These are phyloP conservation scores for Malus hybrid DNA, from an alignment of 331 rosid species.

Conservation along the genomic window DNA sequence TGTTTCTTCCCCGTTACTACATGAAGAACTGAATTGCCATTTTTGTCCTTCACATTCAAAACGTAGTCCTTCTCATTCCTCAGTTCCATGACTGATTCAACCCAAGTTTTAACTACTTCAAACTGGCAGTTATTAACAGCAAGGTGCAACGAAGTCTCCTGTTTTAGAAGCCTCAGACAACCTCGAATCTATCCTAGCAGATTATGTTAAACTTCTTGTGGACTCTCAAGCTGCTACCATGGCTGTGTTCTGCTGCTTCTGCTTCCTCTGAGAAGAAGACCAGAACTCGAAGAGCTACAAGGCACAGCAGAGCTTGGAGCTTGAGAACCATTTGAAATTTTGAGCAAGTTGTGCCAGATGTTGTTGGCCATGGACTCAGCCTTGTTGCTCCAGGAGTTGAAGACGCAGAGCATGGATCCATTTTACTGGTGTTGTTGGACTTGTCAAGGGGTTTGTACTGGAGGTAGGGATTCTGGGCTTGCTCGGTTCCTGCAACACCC, in stretches of 20 bases:
- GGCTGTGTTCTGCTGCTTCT: slow-evolving; percentile 31
- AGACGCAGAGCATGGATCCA: slow-evolving; percentile 47
- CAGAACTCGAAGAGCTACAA: slow-evolving; percentile 28
- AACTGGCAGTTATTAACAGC: neutral
- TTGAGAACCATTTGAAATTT: slow-evolving; percentile 42
- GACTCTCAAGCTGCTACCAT: slow-evolving; percentile 21
- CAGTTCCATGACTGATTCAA: neutral
- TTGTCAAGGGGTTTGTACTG: slow-evolving; percentile 37
- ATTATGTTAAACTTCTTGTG: slow-evolving; percentile 27
- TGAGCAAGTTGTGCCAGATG: slow-evolving; percentile 63
- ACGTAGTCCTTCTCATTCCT: neutral
- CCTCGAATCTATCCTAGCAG: neutral
- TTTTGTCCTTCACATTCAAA: too few species aligned
- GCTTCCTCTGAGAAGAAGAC: slow-evolving; percentile 26
- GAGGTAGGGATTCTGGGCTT: slow-evolving; percentile 37
- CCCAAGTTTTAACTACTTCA: neutral
- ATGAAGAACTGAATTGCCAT: too few species aligned
- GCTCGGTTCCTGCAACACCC: slow-evolving; percentile 20
- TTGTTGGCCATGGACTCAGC: slow-evolving; percentile 68
- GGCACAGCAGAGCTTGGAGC: slow-evolving; percentile 9
- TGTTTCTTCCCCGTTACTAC: too few species aligned
- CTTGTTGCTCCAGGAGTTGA: slow-evolving; percentile 67
- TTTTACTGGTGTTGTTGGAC: slow-evolving; percentile 31
- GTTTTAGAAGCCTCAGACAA: neutral
- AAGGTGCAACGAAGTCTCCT: neutral